Conservation (phyloP, 331 rosid species). For the Pyracantha coccinea region DNA sequence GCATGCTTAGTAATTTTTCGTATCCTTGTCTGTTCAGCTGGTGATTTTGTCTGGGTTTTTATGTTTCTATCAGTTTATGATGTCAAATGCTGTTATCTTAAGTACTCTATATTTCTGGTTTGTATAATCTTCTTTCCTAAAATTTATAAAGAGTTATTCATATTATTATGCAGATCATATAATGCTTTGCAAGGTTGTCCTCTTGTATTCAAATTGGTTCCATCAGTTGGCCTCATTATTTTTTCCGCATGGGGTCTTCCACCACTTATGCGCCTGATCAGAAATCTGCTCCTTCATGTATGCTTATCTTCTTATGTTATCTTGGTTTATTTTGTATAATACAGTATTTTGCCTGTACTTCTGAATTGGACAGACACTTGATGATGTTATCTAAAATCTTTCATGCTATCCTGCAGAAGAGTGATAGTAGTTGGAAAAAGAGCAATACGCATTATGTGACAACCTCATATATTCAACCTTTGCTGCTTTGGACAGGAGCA, state of each 20-base stretch:
- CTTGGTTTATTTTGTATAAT: conserved; percentile 12
- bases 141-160: background rate
- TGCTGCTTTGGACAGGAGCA: conserved; percentile 82
- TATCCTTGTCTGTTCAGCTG: background rate
- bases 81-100: conserved; percentile 1
- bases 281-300: conserved; percentile 58
- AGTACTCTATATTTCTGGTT: background rate
- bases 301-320: conserved; percentile 9
- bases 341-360: background rate
- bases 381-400: background rate
- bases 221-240: conserved; percentile 58
- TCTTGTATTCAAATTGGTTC: conserved; percentile 48
- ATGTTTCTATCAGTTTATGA: background rate
- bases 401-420: conserved; percentile 43
- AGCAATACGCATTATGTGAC: conserved; percentile 52
- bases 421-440: conserved; percentile 81
- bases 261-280: conserved; percentile 52
- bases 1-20: background rate
- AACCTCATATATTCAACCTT: conserved; percentile 70
- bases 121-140: background rate
- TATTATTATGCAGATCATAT: conserved; percentile 47
- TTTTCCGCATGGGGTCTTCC: conserved; percentile 84
- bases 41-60: background rate
- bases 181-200: conserved; percentile 57
- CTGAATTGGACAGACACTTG: background rate